Evolutionary conservation across 495 filamentous ascomycete genomes (phyloP).

Genomic region (Pyrenula massariospora): DNA sequence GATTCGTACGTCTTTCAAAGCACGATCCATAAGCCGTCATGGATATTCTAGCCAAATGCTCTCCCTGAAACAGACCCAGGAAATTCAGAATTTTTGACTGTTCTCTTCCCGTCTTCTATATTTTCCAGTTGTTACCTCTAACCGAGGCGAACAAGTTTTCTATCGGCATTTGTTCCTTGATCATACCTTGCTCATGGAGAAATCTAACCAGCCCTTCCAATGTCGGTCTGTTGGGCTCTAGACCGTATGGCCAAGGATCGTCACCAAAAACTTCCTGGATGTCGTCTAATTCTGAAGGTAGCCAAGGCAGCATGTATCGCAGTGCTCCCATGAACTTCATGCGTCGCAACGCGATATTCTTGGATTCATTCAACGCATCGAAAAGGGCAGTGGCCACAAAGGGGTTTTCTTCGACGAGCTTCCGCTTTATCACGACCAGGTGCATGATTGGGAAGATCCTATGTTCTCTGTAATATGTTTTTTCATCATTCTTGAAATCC

Average conservation of each 20-base stretch:
- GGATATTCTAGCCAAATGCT: no score
- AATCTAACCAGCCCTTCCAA: conserved; percentile 18
- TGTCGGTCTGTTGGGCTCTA: conserved; percentile 20
- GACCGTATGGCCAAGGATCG: conserved; percentile 22
- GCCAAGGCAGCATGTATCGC: conserved; percentile 27
- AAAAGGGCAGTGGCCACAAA: conserved; percentile 19
- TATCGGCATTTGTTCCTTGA: conserved; percentile 8
- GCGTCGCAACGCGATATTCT: conserved; percentile 15
- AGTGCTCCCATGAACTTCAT: conserved; percentile 14
- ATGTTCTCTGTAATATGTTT: conserved; percentile 19
- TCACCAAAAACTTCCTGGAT: conserved; percentile 20
- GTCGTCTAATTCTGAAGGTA: conserved; percentile 19
- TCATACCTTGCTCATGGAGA: conserved; percentile 21
- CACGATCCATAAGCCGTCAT: no score
- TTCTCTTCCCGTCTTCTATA: no score
- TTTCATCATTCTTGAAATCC: conserved; percentile 24
- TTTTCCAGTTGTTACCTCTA: neutral
- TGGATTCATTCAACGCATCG: conserved; percentile 21
- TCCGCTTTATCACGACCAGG: conserved; percentile 17
- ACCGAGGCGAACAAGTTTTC: conserved; percentile 20
- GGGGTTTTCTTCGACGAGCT: conserved; percentile 17
- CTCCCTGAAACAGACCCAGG: no score
- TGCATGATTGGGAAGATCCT: conserved; percentile 36
- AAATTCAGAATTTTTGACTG: no score
- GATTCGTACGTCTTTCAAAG: no score